A percentile compares a stretch with the other conserved stretches of the same genome.
phyloP scores from a whole-genome alignment of 108 stramenopile genomes.

The Stephanodiscus triporus region DNA sequence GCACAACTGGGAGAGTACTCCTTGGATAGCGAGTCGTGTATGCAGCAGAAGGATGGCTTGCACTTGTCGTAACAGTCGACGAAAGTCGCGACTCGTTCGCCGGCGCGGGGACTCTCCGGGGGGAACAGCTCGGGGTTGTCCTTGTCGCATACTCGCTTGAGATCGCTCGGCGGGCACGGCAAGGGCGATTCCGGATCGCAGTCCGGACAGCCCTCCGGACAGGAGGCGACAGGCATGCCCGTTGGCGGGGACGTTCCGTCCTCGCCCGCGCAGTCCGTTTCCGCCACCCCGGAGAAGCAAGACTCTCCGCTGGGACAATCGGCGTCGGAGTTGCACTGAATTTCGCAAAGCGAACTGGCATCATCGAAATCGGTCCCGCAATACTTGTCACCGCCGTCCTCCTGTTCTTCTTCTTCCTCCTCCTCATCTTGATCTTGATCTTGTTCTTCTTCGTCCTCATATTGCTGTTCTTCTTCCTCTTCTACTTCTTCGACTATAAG shows the following conservation, averaged over 20 bases:
- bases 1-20: constrained; percentile 39
- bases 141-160: constrained; percentile 53
- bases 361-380: constrained; percentile 14
- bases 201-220: constrained; percentile 46
- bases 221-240: neutral
- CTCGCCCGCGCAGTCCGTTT: constrained; percentile 7
- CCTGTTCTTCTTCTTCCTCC: neutral
- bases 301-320: constrained; percentile 18
- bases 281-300: constrained; percentile 6
- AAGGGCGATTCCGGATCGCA: constrained; percentile 47
- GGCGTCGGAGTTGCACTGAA: neutral
- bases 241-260: neutral
- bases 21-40: constrained; percentile 49
- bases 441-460: neutral
- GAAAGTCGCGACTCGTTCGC: constrained; percentile 43
- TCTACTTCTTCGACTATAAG: neutral
- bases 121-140: constrained; percentile 36
- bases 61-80: constrained; percentile 58
- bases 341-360: constrained; percentile 10
- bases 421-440: no score
- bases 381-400: neutral
- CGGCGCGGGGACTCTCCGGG: constrained; percentile 11
- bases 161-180: constrained; percentile 36
- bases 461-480: neutral
- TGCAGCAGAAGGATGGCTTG: constrained; percentile 65